phyloP scores from a whole-genome alignment of 345 rosid species.

The Carallia brachiata region DNA sequence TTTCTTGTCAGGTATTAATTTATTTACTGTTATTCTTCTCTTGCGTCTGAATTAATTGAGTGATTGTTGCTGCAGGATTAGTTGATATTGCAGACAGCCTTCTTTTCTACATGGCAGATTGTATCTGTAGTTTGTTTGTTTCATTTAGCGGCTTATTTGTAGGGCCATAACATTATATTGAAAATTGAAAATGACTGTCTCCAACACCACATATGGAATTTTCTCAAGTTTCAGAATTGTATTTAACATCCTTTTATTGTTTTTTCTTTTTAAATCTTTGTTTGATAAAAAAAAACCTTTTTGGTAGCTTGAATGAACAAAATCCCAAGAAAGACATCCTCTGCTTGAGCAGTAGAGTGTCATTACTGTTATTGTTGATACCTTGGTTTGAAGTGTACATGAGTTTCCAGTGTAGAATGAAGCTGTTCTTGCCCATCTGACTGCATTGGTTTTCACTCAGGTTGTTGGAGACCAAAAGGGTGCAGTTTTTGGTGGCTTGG shows the following conservation, averaged over 20 bases:
- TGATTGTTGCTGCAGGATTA: not conserved
- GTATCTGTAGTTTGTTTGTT: no score
- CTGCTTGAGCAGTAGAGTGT: not conserved
- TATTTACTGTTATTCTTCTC: not conserved
- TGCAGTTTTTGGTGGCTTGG: constrained; percentile 91
- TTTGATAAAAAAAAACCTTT: no score
- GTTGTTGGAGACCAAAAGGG: constrained; percentile 91
- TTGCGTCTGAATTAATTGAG: not conserved
- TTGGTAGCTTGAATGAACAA: no score
- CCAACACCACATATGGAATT: no score
- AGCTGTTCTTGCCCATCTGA: not conserved
- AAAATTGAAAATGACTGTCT: no score
- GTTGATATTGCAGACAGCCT: no score
- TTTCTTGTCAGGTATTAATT: not conserved
- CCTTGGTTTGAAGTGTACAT: not conserved
- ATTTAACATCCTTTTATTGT: not conserved
- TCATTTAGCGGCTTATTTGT: no score
- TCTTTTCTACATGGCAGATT: no score
- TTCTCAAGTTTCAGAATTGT: no score
- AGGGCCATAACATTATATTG: no score
- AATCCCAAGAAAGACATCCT: no score
- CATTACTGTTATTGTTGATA: not conserved
- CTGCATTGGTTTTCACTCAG: constrained; percentile 35
- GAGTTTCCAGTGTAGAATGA: not conserved
- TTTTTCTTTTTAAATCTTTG: not conserved